These are phyloP conservation scores for Boletus vinaceobasis DNA, from an alignment of 768 basidiomycete genomes.

Conservation along the genomic window DNA sequence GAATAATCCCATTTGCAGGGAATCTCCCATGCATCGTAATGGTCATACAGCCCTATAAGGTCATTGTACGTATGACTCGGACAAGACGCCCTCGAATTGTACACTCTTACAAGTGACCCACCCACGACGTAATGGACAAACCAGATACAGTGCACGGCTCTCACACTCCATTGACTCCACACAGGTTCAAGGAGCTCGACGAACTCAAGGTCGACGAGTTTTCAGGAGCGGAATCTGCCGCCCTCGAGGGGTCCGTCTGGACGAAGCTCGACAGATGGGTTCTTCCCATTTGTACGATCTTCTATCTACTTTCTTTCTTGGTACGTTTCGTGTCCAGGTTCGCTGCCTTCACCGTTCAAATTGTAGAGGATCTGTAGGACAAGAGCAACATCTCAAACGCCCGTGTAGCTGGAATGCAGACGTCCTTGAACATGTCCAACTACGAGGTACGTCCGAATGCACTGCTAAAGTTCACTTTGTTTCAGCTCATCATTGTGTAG, in stretches of 20 bases:
- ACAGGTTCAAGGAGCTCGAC: constrained; percentile 6
- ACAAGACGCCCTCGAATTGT: background rate
- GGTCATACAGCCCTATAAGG: background rate
- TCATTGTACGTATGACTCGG: background rate
- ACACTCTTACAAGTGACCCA: background rate
- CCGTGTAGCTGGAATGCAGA: constrained; percentile 58
- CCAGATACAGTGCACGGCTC: background rate
- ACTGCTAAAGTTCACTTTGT: background rate
- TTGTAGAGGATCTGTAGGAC: constrained; percentile 24
- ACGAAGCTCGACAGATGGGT: constrained; percentile 48
- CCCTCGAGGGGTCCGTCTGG: constrained; percentile 43
- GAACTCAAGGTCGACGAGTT: constrained; percentile 5
- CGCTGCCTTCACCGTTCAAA: background rate
- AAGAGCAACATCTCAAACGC: constrained; percentile 54
- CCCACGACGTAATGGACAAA: constrained; percentile 5
- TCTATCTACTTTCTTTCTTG: constrained; percentile 52
- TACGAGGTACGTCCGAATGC: constrained; percentile 16
- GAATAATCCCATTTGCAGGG: background rate
- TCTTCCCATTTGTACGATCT: constrained; percentile 46
- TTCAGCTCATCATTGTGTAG: constrained; percentile 15
- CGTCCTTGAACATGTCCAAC: constrained; percentile 36
- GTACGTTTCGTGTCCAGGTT: constrained; percentile 31
- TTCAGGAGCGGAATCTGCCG: constrained; percentile 9
- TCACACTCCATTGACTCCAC: background rate
- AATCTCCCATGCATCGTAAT: background rate